phyloP scores from a whole-genome alignment of 106 monocot species.

The Dendrobium officinale region DNA sequence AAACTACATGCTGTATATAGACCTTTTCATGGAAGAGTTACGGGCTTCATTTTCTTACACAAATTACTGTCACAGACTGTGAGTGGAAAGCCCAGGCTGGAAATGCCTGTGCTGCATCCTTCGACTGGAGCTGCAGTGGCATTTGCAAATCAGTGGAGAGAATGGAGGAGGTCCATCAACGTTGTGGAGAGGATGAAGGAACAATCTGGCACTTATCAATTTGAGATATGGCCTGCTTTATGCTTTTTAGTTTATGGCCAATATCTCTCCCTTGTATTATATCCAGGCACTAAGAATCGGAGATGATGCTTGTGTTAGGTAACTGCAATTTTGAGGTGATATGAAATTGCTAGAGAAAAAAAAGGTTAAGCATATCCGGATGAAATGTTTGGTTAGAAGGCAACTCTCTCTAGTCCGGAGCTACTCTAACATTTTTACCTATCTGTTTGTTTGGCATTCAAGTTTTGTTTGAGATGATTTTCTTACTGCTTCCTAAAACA shows the following conservation, averaged over 20 bases:
- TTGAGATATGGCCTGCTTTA: background rate
- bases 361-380: too few relatives aligned
- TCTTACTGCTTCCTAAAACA: too few relatives aligned
- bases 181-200: slow-evolving; percentile 15
- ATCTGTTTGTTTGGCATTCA: too few relatives aligned
- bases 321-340: background rate
- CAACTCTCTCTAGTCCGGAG: too few relatives aligned
- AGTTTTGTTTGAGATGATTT: too few relatives aligned
- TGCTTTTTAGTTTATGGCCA: background rate
- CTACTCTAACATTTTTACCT: too few relatives aligned
- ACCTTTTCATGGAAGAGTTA: background rate
- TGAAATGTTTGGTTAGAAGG: too few relatives aligned
- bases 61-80: slow-evolving; percentile 5
- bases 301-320: background rate
- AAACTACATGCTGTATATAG: too few relatives aligned
- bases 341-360: background rate
- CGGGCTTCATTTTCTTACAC: background rate
- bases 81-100: slow-evolving; percentile 16
- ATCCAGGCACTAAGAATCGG: background rate
- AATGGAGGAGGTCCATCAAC: slow-evolving; percentile 20
- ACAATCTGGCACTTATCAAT: slow-evolving; percentile 10
- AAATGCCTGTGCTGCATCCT: slow-evolving; percentile 13
- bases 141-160: slow-evolving; percentile 12
- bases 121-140: slow-evolving; percentile 16
- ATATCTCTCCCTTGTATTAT: background rate